Conservation (phyloP, 2,329 filamentous ascomycete species). For the Diaporthe citriasiana region DNA sequence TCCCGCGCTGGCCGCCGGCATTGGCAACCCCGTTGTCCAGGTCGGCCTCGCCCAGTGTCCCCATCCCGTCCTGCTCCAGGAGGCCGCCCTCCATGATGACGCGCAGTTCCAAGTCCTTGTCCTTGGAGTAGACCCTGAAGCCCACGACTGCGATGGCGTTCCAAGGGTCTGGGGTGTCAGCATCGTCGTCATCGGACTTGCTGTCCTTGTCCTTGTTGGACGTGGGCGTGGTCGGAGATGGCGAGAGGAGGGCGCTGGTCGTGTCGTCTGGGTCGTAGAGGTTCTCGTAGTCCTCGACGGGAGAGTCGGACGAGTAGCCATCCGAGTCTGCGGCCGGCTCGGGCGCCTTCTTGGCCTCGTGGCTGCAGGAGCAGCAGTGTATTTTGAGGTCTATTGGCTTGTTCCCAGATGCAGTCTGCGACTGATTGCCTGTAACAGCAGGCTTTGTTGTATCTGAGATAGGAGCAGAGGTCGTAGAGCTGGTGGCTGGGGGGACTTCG, state of each 20-base stretch:
- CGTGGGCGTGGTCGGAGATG: conserved; percentile 53
- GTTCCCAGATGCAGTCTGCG: background rate
- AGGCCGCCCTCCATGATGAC: conserved; percentile 70
- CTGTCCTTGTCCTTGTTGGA: conserved; percentile 55
- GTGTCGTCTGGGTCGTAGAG: conserved; percentile 72
- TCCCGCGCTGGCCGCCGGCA: conserved; percentile 62
- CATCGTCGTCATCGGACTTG: conserved; percentile 67
- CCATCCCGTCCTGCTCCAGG: conserved; percentile 69
- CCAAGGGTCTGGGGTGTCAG: conserved; percentile 68
- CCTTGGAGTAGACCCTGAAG: conserved; percentile 71
- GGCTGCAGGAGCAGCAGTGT: conserved; percentile 32
- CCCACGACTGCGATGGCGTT: conserved; percentile 74
- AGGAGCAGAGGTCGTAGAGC: conserved; percentile 21
- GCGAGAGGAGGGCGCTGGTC: conserved; percentile 63
- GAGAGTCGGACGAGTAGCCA: conserved; percentile 71
- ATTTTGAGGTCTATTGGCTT: conserved; percentile 38
- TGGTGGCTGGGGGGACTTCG: conserved; percentile 50
- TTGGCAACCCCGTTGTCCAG: conserved; percentile 71
- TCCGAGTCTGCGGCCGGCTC: conserved; percentile 58
- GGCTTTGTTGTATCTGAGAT: background rate
- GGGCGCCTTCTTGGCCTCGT: conserved; percentile 27
- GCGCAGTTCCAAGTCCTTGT: conserved; percentile 66
- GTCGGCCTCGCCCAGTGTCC: conserved; percentile 67
- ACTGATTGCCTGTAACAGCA: background rate
- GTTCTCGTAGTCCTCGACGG: conserved; percentile 71